Percentiles rank a stretch among this genome's conserved stretches.
These are phyloP conservation scores for Ophiostoma quercus DNA, from an alignment of 2,329 filamentous ascomycete genomes.

Conservation along the genomic window DNA sequence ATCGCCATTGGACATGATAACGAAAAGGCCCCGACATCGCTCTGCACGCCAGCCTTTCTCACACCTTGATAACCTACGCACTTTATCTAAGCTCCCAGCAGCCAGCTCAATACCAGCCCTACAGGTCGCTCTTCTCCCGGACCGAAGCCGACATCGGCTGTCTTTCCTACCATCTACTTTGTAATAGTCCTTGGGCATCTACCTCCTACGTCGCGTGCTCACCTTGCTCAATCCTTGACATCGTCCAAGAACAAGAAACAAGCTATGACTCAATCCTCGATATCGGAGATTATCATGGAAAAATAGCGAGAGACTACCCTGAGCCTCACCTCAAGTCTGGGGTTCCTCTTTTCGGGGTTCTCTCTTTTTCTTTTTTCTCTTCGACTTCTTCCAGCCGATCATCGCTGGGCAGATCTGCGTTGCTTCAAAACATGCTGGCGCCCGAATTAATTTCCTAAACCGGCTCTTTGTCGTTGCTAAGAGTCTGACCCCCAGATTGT, in stretches of 20 bases:
- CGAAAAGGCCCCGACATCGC: slow-evolving; percentile 1
- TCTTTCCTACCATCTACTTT: not conserved
- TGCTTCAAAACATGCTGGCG: not conserved
- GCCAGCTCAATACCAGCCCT: not conserved
- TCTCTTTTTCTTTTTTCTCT: not conserved
- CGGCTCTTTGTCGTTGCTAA: not conserved
- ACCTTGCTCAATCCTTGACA: not conserved
- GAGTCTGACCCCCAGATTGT: not conserved
- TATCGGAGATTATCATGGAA: not conserved
- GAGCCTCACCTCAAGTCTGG: slow-evolving; percentile 2
- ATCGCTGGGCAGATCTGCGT: not conserved
- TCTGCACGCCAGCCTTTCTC: not conserved
- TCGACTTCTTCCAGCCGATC: not conserved
- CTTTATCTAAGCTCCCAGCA: not conserved
- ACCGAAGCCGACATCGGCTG: slow-evolving; percentile 4
- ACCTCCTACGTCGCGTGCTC: not conserved
- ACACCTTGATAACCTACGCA: not conserved
- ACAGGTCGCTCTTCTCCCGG: not conserved
- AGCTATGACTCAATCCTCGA: slow-evolving; percentile 10
- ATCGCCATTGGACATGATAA: not conserved
- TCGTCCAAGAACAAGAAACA: not conserved
- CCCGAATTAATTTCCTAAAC: slow-evolving; percentile 1
- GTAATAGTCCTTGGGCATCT: not conserved
- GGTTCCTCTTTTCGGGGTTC: slow-evolving; percentile 9
- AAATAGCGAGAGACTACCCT: not conserved